Evolutionary conservation across 2,329 filamentous ascomycete species (phyloP), one percentile per base, ranked within the genome.

Genomic region (Fusarium drepaniforme): DNA sequence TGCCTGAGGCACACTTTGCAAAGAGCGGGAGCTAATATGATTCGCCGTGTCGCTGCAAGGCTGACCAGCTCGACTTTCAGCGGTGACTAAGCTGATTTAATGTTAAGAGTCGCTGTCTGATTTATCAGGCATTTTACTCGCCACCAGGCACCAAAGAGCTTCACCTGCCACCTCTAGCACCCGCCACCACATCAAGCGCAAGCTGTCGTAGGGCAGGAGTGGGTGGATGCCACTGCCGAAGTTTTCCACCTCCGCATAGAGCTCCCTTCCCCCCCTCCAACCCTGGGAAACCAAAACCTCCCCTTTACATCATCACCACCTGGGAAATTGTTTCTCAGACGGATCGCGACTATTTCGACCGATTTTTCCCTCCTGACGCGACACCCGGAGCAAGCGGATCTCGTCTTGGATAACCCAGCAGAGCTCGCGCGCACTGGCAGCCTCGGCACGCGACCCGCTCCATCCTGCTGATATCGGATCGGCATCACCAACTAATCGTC

Each of bases 271-370:
- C 71, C 72, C 73, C 57, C 72, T 75, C 73, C 60, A 56, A 60
- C 53, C 57, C 64, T 49, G 28, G 46, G 28, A 40, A 58, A 23
- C 44, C 16, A 37, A 67, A 74, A 72, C 66, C 67, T 79, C 62
- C 40, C 65, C 63, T 71, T 72, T 75, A 66, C 77, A 78, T 77
- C 77, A 79, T 75, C 77, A 71, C 67, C 64, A 49, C 56, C 68
- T 64, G 30, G 40, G 66, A 63, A 46, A n/a, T 61, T 40, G 3
- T 21, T 33, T 42, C 37, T 40, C 15, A n/a, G 58, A 40, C 56
- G 25, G 40, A 33, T 44, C 13, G 18, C 37, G 59, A 35, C 40
- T 25, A 46, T 49, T 38, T 44, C 15, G n/a, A 37, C 38, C 40
- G 46, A 38, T 40, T 38, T 30, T 4, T n/a, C 23, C 33, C 12